Evolutionary conservation across 768 basidiomycete species (phyloP).

Genomic region (Leccinum disarticulatum): DNA sequence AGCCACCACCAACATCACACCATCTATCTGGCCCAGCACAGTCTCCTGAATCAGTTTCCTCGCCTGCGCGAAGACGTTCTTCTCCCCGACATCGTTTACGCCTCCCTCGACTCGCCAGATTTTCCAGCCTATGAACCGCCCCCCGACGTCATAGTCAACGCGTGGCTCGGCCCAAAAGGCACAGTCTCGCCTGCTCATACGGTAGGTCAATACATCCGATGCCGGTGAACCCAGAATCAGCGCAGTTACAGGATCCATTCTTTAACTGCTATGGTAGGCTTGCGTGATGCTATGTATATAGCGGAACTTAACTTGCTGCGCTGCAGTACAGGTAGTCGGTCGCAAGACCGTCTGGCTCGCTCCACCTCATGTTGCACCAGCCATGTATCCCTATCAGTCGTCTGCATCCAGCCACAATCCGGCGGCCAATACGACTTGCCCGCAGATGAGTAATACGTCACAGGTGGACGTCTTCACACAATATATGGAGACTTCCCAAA

Average conservation of each 20-base stretch:
- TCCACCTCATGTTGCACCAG: conserved; percentile 54
- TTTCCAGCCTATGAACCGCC: conserved; percentile 63
- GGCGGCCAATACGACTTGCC: conserved; percentile 39
- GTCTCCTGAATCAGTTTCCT: conserved; percentile 84
- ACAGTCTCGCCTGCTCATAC: conserved; percentile 91
- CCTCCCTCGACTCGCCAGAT: conserved; percentile 46
- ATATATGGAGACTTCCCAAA: conserved; percentile 19
- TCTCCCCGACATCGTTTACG: conserved; percentile 89
- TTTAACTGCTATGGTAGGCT: conserved; percentile 83
- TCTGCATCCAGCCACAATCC: conserved; percentile 33
- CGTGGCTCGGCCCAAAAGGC: conserved; percentile 79
- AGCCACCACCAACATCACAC: conserved; percentile 28
- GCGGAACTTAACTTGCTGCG: conserved; percentile 9
- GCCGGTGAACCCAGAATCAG: conserved; percentile 1
- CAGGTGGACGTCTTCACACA: conserved; percentile 70
- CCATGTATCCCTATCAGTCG: conserved; percentile 60
- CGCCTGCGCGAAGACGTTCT: conserved; percentile 68
- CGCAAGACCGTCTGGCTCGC: conserved; percentile 91
- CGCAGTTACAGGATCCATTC: conserved; percentile 74
- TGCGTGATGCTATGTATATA: background rate
- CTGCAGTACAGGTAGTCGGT: conserved; percentile 82
- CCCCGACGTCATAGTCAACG: conserved; percentile 64
- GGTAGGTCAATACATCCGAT: conserved; percentile 42
- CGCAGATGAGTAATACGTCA: conserved; percentile 79
- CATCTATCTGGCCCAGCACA: conserved; percentile 90